Conservation (phyloP, 2,329 filamentous ascomycete species). For the Corinectria fuckeliana region DNA sequence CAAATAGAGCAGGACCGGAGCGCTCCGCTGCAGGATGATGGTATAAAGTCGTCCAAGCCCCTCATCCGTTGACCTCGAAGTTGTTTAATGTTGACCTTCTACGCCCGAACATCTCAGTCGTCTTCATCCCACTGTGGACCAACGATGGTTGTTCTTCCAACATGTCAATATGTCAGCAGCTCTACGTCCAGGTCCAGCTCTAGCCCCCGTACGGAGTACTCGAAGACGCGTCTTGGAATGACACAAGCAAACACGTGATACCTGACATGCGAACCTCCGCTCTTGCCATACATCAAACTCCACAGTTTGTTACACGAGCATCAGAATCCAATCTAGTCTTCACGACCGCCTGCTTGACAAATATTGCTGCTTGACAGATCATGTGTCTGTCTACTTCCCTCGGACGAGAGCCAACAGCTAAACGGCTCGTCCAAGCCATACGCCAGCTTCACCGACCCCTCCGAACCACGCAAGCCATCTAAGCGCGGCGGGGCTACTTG, state of each 20-base stretch:
- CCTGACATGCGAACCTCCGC: background rate
- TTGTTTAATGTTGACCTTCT: background rate
- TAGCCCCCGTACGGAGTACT: too few relatives aligned
- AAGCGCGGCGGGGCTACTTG: constrained; percentile 3
- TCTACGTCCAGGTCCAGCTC: background rate
- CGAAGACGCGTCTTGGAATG: constrained; percentile 1
- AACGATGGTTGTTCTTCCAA: background rate
- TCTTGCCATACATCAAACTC: background rate
- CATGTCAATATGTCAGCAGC: background rate
- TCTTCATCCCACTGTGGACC: background rate
- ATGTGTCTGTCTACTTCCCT: background rate
- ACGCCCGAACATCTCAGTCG: background rate
- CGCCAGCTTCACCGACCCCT: constrained; percentile 15
- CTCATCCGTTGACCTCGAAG: background rate
- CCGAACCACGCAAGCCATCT: background rate
- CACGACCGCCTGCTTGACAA: background rate
- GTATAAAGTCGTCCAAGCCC: constrained; percentile 5
- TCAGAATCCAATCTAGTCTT: background rate
- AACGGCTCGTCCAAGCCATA: background rate
- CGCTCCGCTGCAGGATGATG: background rate
- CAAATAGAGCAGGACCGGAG: background rate
- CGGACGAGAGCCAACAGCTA: background rate
- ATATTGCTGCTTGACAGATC: background rate
- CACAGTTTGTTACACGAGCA: background rate
- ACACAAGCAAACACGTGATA: constrained; percentile 2